phyloP scores from a whole-genome alignment of 2,329 filamentous ascomycete species.

The Alternaria incomplexa region DNA sequence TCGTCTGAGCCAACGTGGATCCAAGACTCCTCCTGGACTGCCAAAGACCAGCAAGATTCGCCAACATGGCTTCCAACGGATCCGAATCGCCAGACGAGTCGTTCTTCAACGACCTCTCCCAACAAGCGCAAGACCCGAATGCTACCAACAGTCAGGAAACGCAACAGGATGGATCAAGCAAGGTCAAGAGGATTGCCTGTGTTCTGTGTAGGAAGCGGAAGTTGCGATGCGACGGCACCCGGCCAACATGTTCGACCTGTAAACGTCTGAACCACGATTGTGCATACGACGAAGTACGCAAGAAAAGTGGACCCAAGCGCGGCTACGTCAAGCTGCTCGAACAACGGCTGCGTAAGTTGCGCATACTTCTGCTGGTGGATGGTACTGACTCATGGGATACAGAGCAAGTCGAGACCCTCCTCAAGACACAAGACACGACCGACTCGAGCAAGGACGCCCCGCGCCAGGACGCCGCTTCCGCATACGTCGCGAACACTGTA shows the following conservation, averaged over 20 bases:
- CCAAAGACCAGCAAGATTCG: not conserved
- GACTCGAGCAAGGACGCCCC: slow-evolving; percentile 37
- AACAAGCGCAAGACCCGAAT: slow-evolving; percentile 47
- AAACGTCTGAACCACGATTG: slow-evolving; percentile 85
- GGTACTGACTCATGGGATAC: slow-evolving; percentile 22
- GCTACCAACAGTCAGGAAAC: slow-evolving; percentile 52
- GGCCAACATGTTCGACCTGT: slow-evolving; percentile 88
- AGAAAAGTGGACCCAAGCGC: slow-evolving; percentile 92
- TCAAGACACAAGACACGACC: slow-evolving; percentile 75
- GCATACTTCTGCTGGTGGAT: not conserved
- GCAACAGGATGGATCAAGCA: slow-evolving; percentile 52
- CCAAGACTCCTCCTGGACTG: slow-evolving; percentile 10
- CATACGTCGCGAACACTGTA: slow-evolving; percentile 42
- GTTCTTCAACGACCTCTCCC: slow-evolving; percentile 65
- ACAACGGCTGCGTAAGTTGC: slow-evolving; percentile 80
- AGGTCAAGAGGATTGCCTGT: slow-evolving; percentile 87
- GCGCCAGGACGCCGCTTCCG: slow-evolving; percentile 32
- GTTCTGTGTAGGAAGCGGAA: slow-evolving; percentile 93
- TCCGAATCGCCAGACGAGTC: slow-evolving; percentile 50
- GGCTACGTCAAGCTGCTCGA: slow-evolving; percentile 95
- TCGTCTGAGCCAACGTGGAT: slow-evolving; percentile 7
- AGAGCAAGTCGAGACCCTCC: slow-evolving; percentile 92
- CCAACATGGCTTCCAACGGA: slow-evolving; percentile 37
- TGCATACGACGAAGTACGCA: slow-evolving; percentile 88
- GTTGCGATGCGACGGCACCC: slow-evolving; percentile 83